phyloP scores from a whole-genome alignment of 2,329 filamentous ascomycete species.

The Elsinoe necatrix region DNA sequence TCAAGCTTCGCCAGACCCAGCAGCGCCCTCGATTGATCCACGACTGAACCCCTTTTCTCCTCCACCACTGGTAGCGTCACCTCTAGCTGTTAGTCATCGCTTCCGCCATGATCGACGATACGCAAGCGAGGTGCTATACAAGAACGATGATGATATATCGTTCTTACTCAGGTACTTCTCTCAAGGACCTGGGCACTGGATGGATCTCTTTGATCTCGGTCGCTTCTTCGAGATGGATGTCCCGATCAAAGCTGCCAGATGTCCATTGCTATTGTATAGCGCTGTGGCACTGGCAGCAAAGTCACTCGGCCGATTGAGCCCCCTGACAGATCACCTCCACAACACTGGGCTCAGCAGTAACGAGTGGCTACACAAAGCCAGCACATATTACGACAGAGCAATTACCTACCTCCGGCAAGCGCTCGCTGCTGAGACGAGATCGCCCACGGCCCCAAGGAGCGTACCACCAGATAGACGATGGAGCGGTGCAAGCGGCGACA shows the following conservation, averaged over 20 bases:
- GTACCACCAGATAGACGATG: neutral
- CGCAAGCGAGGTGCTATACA: constrained; percentile 6
- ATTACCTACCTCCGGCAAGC: constrained; percentile 29
- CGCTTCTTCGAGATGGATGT: constrained; percentile 54
- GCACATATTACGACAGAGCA: constrained; percentile 49
- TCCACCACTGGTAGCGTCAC: neutral
- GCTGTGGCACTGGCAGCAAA: constrained; percentile 55
- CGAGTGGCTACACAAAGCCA: constrained; percentile 52
- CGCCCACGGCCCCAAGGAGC: neutral
- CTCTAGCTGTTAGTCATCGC: neutral
- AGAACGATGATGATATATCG: constrained; percentile 45
- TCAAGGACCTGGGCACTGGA: constrained; percentile 51
- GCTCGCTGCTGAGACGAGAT: constrained; percentile 23
- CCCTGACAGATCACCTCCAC: neutral
- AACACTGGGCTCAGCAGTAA: constrained; percentile 25
- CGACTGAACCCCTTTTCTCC: constrained; percentile 26
- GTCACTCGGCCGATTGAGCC: constrained; percentile 47
- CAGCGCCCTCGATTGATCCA: constrained; percentile 36
- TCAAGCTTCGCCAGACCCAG: constrained; percentile 31
- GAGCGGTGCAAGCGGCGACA: constrained; percentile 31
- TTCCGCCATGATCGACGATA: neutral
- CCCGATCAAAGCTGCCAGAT: constrained; percentile 46
- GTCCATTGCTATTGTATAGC: constrained; percentile 44
- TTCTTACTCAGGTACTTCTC: constrained; percentile 53
- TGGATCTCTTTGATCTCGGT: constrained; percentile 49